Conservation (phyloP, 2,329 filamentous ascomycete genomes). For the Trichothecium roseum region DNA sequence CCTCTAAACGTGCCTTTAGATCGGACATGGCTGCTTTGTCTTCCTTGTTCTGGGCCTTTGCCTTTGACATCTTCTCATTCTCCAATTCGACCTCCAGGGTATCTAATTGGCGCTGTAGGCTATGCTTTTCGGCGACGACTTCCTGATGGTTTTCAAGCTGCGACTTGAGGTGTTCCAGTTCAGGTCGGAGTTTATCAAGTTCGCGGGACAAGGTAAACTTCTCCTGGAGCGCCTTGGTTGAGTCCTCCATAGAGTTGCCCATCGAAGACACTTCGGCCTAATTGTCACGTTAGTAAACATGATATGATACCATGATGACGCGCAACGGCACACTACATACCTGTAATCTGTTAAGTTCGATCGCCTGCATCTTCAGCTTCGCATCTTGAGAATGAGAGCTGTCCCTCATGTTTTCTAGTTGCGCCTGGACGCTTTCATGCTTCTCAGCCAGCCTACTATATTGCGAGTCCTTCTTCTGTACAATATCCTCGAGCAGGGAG, state of each 20-base stretch:
- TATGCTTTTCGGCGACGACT: conserved; percentile 67
- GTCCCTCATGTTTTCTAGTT: conserved; percentile 33
- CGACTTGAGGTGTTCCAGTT: conserved; percentile 44
- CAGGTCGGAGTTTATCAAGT: conserved; percentile 40
- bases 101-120: conserved; percentile 67
- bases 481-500: conserved; percentile 52
- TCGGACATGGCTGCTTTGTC: conserved; percentile 32
- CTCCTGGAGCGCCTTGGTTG: conserved; percentile 55
- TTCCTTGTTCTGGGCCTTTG: conserved; percentile 17
- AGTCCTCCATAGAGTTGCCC: conserved; percentile 56
- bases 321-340: conserved; percentile 22
- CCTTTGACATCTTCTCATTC: conserved; percentile 49
- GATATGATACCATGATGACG: too few species aligned
- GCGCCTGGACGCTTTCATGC: conserved; percentile 25
- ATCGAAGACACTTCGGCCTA: conserved; percentile 64
- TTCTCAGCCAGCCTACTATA: conserved; percentile 36
- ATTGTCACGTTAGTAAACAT: conserved; percentile 4
- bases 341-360: conserved; percentile 37
- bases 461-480: conserved; percentile 49
- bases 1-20: conserved; percentile 22
- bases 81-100: conserved; percentile 73
- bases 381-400: conserved; percentile 33
- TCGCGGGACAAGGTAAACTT: conserved; percentile 44
- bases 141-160: conserved; percentile 52
- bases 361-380: conserved; percentile 35